These are phyloP conservation scores for Stygiomarasmius scandens DNA, from an alignment of 1,284 basidiomycete species.

Conservation along the genomic window DNA sequence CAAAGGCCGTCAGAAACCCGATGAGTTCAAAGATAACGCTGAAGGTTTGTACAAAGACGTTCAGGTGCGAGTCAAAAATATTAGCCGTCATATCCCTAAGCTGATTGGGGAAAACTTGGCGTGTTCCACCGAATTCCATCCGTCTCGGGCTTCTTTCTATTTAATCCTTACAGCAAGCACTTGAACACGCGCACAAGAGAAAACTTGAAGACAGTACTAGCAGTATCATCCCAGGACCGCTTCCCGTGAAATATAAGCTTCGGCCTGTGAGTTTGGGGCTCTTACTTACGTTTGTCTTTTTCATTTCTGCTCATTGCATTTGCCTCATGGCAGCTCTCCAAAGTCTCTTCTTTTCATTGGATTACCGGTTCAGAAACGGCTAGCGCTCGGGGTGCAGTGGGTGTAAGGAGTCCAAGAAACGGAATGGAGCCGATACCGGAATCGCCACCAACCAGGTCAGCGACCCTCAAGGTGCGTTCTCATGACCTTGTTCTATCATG, in stretches of 20 bases:
- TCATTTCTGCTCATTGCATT: neutral
- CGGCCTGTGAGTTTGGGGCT: neutral
- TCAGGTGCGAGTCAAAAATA: conserved; percentile 12
- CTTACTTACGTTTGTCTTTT: neutral
- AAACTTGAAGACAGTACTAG: conserved; percentile 5
- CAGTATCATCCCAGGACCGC: conserved; percentile 14
- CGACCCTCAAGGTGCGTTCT: neutral
- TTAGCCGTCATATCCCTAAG: too few species aligned
- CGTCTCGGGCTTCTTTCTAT: neutral
- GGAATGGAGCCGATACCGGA: neutral
- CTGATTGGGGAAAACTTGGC: too few species aligned
- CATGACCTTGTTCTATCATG: neutral
- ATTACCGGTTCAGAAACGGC: neutral
- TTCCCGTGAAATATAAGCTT: neutral
- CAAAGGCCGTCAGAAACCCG: conserved; percentile 20
- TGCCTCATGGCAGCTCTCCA: neutral
- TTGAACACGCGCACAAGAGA: conserved; percentile 9
- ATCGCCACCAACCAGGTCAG: neutral
- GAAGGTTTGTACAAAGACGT: conserved; percentile 17
- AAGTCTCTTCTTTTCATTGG: neutral
- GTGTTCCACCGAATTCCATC: neutral
- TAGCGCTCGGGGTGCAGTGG: neutral
- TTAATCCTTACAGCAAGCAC: conserved; percentile 3
- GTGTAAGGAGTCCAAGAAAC: neutral
- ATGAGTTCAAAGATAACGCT: conserved; percentile 19